These are phyloP conservation scores for Graphiopsis chlorocephala DNA, from an alignment of 2,329 filamentous ascomycete genomes.

Conservation along the genomic window DNA sequence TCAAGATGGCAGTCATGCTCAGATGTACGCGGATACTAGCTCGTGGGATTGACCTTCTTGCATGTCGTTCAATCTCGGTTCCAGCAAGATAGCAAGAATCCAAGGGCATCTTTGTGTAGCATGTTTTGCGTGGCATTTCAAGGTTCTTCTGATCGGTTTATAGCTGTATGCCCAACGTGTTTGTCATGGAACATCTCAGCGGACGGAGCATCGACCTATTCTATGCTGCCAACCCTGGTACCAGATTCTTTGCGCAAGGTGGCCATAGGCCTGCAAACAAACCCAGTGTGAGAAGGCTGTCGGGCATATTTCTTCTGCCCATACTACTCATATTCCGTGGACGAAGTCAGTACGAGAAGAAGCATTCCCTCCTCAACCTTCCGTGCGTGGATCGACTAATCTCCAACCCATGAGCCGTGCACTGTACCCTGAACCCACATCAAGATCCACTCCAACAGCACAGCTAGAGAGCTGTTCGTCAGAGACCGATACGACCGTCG, in stretches of 20 bases:
- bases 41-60: neutral
- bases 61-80: neutral
- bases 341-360: neutral
- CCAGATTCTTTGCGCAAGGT: neutral
- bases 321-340: neutral
- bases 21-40: neutral
- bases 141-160: neutral
- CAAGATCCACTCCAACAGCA: neutral
- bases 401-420: slow-evolving; percentile 8
- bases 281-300: neutral
- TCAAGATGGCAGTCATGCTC: neutral
- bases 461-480: neutral
- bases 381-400: neutral
- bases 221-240: neutral
- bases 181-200: neutral
- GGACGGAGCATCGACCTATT: neutral
- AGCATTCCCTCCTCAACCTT: neutral
- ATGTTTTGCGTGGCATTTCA: too few relatives aligned
- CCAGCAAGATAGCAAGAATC: neutral
- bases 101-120: neutral
- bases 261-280: neutral
- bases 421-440: neutral
- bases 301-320: neutral
- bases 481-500: neutral
- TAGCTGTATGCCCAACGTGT: neutral